These are phyloP conservation scores for Rhizopogon vinicolor DNA, from an alignment of 768 basidiomycete species.

Conservation along the genomic window DNA sequence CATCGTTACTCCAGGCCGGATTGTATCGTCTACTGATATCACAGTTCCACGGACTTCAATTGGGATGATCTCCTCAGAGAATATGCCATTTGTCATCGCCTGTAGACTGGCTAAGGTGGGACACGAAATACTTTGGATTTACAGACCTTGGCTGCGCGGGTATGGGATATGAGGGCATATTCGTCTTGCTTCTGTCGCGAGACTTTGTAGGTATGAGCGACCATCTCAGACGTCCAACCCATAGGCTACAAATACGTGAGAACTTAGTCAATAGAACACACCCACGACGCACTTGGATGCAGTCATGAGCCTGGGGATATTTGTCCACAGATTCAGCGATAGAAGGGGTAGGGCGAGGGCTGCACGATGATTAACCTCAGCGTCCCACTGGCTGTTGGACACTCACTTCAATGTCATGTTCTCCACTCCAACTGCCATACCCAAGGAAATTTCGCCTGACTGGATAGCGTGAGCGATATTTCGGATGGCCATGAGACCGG, in stretches of 20 bases:
- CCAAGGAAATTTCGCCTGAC: slow-evolving; percentile 78
- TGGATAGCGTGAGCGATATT: slow-evolving; percentile 85
- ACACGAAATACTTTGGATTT: background rate
- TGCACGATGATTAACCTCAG: slow-evolving; percentile 15
- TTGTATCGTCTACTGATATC: slow-evolving; percentile 79
- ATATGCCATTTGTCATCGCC: slow-evolving; percentile 68
- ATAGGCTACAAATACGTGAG: slow-evolving; percentile 54
- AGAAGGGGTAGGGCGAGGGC: slow-evolving; percentile 73
- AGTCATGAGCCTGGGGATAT: slow-evolving; percentile 65
- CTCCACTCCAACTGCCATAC: slow-evolving; percentile 79
- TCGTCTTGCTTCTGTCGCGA: slow-evolving; percentile 83
- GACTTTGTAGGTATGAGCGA: slow-evolving; percentile 74
- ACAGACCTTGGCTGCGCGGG: slow-evolving; percentile 62
- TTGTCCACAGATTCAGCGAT: slow-evolving; percentile 55
- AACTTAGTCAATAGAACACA: background rate
- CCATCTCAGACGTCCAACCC: slow-evolving; percentile 96
- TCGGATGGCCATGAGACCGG: slow-evolving; percentile 91
- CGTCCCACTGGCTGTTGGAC: background rate
- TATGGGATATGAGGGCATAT: slow-evolving; percentile 85
- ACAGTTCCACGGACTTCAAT: slow-evolving; percentile 66
- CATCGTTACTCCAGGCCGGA: slow-evolving; percentile 75
- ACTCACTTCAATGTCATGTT: slow-evolving; percentile 78
- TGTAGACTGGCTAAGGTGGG: slow-evolving; percentile 18
- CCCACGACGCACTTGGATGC: slow-evolving; percentile 50
- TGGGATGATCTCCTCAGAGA: slow-evolving; percentile 87